phyloP scores from a whole-genome alignment of 805 yeast genomes.

The Myxozyma neglecta region DNA sequence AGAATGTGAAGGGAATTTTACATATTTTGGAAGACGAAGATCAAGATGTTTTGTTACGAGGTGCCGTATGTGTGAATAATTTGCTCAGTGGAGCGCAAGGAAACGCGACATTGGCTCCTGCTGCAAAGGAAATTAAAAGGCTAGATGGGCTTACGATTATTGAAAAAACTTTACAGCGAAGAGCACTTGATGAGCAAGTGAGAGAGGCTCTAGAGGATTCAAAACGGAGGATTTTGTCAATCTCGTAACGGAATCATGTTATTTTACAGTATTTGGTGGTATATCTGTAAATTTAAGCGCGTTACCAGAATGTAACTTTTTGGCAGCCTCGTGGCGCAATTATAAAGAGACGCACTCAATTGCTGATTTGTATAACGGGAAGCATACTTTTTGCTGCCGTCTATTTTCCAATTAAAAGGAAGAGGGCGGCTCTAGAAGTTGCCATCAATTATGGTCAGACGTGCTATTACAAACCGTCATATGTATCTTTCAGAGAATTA shows the following conservation, averaged over 20 bases:
- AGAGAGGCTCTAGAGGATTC: conserved; percentile 5
- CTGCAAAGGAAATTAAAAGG: conserved; percentile 2
- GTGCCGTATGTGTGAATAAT: conserved; percentile 35
- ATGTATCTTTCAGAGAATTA: too few species aligned
- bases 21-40: conserved; percentile 32
- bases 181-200: neutral
- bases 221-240: neutral
- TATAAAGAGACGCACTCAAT: too few species aligned
- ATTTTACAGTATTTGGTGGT: too few species aligned
- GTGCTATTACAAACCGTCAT: too few species aligned
- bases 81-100: conserved; percentile 8
- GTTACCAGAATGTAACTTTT: too few species aligned
- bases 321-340: too few species aligned
- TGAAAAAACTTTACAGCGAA: neutral
- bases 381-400: too few species aligned
- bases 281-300: too few species aligned
- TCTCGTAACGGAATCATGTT: neutral
- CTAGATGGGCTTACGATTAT: neutral
- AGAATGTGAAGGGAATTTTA: conserved; percentile 34
- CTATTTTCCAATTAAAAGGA: too few species aligned
- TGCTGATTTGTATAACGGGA: too few species aligned
- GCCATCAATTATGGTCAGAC: too few species aligned
- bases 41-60: conserved; percentile 37
- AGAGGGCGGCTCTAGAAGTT: too few species aligned
- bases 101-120: neutral